Percentiles rank a stretch among this genome's conserved stretches.
Conservation (phyloP, 306 rosid genomes). For the Vigna reflexopilosa region DNA sequence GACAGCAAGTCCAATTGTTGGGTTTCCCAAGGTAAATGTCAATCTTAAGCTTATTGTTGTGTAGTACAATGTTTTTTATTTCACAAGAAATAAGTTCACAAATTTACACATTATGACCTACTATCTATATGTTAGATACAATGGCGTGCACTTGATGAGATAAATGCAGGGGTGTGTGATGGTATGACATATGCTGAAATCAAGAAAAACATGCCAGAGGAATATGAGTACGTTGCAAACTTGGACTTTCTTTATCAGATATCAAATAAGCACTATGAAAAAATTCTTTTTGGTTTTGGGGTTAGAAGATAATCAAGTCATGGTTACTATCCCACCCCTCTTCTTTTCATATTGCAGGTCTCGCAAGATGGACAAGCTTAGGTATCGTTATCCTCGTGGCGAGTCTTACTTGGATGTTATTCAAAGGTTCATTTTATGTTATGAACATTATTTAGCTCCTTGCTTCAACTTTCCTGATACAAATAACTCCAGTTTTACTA, state of each 20-base stretch:
- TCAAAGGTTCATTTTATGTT: constrained; percentile 66
- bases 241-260: constrained; percentile 36
- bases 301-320: constrained; percentile 8
- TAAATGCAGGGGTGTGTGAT: constrained; percentile 91
- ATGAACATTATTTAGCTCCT: constrained; percentile 21
- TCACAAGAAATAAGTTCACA: constrained; percentile 6
- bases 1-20: constrained; percentile 84
- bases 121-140: constrained; percentile 66
- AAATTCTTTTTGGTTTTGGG: constrained; percentile 28
- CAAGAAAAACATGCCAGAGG: constrained; percentile 97
- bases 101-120: constrained; percentile 11
- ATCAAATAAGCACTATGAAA: background rate
- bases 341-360: constrained; percentile 59
- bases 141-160: constrained; percentile 99
- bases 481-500: constrained; percentile 13
- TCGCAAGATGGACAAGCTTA: constrained; percentile 91
- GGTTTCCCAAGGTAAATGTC: constrained; percentile 92
- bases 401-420: constrained; percentile 98
- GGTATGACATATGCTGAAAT: constrained; percentile 96
- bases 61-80: constrained; percentile 38
- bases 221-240: constrained; percentile 78
- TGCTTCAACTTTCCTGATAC: constrained; percentile 31
- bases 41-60: constrained; percentile 31
- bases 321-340: background rate
- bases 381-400: constrained; percentile 98